These are phyloP conservation scores for Maudiozyma pseudohumilis DNA, from an alignment of 805 yeast genomes.

Conservation along the genomic window DNA sequence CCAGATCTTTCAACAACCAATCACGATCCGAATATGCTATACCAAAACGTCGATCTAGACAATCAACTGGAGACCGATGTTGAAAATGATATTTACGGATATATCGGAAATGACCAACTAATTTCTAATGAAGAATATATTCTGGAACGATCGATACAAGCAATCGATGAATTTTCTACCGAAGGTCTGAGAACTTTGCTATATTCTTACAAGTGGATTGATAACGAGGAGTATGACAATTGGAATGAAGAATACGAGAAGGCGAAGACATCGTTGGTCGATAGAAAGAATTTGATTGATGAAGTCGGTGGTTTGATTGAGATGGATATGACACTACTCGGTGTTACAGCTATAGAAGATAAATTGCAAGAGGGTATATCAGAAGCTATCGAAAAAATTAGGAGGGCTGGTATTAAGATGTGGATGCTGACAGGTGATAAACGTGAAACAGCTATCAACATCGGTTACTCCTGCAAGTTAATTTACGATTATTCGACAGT, in stretches of 20 bases:
- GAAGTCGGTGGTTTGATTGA: constrained; percentile 67
- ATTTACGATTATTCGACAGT: constrained; percentile 91
- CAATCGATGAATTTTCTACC: constrained; percentile 87
- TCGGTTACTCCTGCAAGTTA: constrained; percentile 88
- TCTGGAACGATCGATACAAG: constrained; percentile 75
- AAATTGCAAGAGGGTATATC: constrained; percentile 96
- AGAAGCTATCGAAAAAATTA: constrained; percentile 81
- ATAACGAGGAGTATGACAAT: constrained; percentile 41
- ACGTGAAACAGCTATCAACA: constrained; percentile 93
- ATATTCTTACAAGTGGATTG: constrained; percentile 70
- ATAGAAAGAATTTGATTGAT: constrained; percentile 60
- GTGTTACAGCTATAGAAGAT: constrained; percentile 97
- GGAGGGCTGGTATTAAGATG: constrained; percentile 86
- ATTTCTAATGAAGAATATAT: constrained; percentile 65
- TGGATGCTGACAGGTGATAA: constrained; percentile 99
- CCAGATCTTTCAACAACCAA: not conserved
- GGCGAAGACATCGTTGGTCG: constrained; percentile 67
- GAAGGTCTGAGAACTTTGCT: constrained; percentile 89
- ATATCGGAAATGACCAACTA: constrained; percentile 45
- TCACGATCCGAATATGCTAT: not conserved
- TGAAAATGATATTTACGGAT: constrained; percentile 17
- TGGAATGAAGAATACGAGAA: constrained; percentile 63
- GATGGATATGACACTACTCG: constrained; percentile 54
- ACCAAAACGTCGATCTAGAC: not conserved
- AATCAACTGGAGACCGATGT: not conserved